phyloP scores from a whole-genome alignment of 2,329 filamentous ascomycete genomes.

The Thermomyces lanuginosus region DNA sequence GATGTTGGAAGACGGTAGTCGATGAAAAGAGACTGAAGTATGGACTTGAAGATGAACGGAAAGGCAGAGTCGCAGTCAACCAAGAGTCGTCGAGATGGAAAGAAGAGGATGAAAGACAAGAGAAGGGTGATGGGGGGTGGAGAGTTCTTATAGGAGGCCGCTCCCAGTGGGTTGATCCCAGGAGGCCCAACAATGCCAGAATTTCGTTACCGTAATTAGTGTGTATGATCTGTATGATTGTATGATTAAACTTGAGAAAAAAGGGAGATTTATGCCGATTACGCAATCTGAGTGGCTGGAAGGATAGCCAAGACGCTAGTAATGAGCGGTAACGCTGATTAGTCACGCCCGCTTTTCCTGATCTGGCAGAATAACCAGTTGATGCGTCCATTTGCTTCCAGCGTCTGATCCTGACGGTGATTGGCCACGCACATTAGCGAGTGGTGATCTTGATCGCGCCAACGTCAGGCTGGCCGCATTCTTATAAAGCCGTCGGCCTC shows the following conservation, averaged over 20 bases:
- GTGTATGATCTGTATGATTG: slow-evolving; percentile 34
- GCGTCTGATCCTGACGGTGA: slow-evolving; percentile 22
- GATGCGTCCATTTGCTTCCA: no score
- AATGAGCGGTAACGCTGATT: slow-evolving; percentile 7
- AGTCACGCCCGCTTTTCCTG: neutral
- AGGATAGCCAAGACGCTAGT: slow-evolving; percentile 11
- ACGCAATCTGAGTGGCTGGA: no score
- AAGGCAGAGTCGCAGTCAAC: slow-evolving; percentile 3
- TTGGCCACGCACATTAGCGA: slow-evolving; percentile 28
- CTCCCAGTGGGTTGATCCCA: slow-evolving; percentile 29
- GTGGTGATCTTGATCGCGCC: slow-evolving; percentile 31
- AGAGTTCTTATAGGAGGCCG: slow-evolving; percentile 31
- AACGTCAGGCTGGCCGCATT: slow-evolving; percentile 28
- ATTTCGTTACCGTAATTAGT: slow-evolving; percentile 29
- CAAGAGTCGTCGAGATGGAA: slow-evolving; percentile 8
- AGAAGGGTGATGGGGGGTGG: slow-evolving; percentile 20
- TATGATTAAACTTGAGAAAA: no score
- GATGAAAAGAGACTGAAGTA: slow-evolving; percentile 19
- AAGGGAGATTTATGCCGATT: no score
- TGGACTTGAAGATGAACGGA: slow-evolving; percentile 10
- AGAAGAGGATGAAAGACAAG: slow-evolving; percentile 14
- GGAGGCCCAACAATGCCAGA: slow-evolving; percentile 26
- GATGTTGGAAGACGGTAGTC: slow-evolving; percentile 13
- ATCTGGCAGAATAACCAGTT: slow-evolving; percentile 3
- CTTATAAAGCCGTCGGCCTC: slow-evolving; percentile 28